Percentiles rank a stretch among this genome's conserved stretches.
Evolutionary conservation across 2,329 filamentous ascomycete genomes (phyloP).

Genomic region (Bipolaris oryzae): DNA sequence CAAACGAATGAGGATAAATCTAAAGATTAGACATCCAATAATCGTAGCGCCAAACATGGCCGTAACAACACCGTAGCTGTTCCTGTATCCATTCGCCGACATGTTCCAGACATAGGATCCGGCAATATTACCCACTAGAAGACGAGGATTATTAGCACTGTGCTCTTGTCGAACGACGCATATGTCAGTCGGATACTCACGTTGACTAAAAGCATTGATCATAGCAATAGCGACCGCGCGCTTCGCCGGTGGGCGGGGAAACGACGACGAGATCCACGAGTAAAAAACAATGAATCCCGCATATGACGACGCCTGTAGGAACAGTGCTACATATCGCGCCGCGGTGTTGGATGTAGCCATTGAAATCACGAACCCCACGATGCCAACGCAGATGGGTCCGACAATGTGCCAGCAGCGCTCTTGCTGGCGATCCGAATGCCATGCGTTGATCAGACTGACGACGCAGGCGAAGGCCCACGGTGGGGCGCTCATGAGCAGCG

Average conservation of each 20-base stretch:
- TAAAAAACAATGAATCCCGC: slow-evolving; percentile 48
- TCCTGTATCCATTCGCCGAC: slow-evolving; percentile 64
- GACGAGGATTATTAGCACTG: too few relatives aligned
- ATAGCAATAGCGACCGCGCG: slow-evolving; percentile 66
- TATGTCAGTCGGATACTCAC: background rate
- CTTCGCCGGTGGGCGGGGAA: slow-evolving; percentile 64
- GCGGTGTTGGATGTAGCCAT: slow-evolving; percentile 41
- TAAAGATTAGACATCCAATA: slow-evolving; percentile 53
- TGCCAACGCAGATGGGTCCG: slow-evolving; percentile 49
- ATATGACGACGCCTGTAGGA: slow-evolving; percentile 49
- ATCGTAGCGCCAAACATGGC: slow-evolving; percentile 68
- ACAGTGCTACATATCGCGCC: slow-evolving; percentile 43
- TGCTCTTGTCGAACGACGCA: too few relatives aligned
- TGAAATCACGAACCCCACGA: slow-evolving; percentile 53
- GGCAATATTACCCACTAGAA: slow-evolving; percentile 49
- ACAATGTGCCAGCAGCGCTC: slow-evolving; percentile 62
- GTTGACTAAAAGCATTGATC: slow-evolving; percentile 59
- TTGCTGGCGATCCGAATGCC: slow-evolving; percentile 58
- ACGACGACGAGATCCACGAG: slow-evolving; percentile 45
- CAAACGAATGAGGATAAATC: slow-evolving; percentile 31
- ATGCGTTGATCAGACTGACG: slow-evolving; percentile 56
- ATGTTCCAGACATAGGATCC: slow-evolving; percentile 69
- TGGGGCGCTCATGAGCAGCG: slow-evolving; percentile 53
- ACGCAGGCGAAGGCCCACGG: slow-evolving; percentile 57
- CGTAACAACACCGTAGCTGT: slow-evolving; percentile 69